Percentiles rank a stretch among this genome's conserved stretches.
Conservation (phyloP, 2,329 filamentous ascomycete genomes). For the Sclerotiophoma versabilis region DNA sequence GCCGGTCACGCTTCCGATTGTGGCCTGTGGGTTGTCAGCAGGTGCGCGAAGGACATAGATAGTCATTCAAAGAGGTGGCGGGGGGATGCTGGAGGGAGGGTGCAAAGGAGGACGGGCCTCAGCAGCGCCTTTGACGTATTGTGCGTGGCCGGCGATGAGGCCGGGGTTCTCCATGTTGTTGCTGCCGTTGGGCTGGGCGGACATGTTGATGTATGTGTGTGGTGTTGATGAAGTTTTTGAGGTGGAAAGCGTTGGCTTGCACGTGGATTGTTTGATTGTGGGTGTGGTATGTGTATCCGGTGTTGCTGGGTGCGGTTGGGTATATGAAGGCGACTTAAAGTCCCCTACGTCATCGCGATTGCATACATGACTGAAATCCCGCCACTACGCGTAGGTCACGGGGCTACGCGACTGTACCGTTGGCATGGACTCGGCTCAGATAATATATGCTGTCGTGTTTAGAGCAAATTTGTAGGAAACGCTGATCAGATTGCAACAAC, state of each 20-base stretch:
- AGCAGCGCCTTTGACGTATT: conserved; percentile 73
- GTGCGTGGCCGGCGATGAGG: conserved; percentile 68
- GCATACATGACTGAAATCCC: conserved; percentile 1
- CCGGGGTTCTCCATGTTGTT: conserved; percentile 57
- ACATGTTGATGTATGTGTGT: conserved; percentile 24
- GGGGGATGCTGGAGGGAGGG: neutral
- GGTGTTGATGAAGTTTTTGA: neutral
- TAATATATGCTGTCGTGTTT: too few species aligned
- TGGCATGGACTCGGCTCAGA: too few species aligned
- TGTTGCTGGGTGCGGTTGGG: neutral
- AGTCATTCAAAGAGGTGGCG: neutral
- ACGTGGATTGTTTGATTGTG: neutral
- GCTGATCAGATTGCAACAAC: too few species aligned
- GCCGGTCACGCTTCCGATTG: conserved; percentile 68
- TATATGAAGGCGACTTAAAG: conserved; percentile 5
- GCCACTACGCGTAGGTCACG: conserved; percentile 6
- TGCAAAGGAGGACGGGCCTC: conserved; percentile 57
- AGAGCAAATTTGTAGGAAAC: too few species aligned
- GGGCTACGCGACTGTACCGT: neutral
- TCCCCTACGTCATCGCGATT: conserved; percentile 11
- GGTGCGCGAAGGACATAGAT: too few species aligned
- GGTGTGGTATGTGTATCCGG: neutral
- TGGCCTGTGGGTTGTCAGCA: conserved; percentile 54
- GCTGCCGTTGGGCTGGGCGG: conserved; percentile 19
- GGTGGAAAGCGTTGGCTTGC: too few species aligned